Evolutionary conservation across 441 rosid species (phyloP).

Genomic region (Aquilaria agallochum): DNA sequence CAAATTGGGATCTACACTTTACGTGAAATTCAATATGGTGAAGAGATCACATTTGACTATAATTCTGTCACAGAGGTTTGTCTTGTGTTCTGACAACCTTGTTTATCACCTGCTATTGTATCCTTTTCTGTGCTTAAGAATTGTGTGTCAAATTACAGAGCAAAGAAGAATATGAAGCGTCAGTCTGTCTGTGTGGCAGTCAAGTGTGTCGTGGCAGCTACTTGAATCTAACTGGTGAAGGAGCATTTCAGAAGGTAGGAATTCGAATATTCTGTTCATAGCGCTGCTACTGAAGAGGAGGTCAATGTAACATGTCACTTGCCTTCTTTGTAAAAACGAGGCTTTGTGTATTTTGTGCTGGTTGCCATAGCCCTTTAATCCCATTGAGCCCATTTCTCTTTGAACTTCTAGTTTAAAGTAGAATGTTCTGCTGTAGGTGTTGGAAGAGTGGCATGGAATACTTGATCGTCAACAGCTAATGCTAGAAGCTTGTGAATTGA

Average conservation of each 20-base stretch:
- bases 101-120: not conserved
- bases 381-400: conserved; percentile 8
- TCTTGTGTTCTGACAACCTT: conserved; percentile 20
- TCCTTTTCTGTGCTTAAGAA: conserved; percentile 15
- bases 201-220: conserved; percentile 99
- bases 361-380: not conserved
- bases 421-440: conserved; percentile 46
- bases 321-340: not conserved
- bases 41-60: conserved; percentile 98
- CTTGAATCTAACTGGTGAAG: conserved; percentile 99
- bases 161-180: conserved; percentile 99
- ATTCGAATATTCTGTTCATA: not conserved
- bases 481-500: conserved; percentile 87
- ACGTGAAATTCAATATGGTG: conserved; percentile 80
- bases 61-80: conserved; percentile 98
- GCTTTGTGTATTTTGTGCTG: too few relatives aligned
- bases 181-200: conserved; percentile 99
- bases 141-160: conserved; percentile 52
- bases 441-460: conserved; percentile 91
- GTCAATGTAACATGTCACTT: conserved; percentile 2
- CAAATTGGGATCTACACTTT: conserved; percentile 96
- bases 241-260: conserved; percentile 92
- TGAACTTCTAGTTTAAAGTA: conserved; percentile 10
- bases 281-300: not conserved
- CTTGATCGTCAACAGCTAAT: conserved; percentile 83